These are phyloP conservation scores for Nymphaea colorata DNA, from an alignment of 164 flowering plant species.

Conservation along the genomic window DNA sequence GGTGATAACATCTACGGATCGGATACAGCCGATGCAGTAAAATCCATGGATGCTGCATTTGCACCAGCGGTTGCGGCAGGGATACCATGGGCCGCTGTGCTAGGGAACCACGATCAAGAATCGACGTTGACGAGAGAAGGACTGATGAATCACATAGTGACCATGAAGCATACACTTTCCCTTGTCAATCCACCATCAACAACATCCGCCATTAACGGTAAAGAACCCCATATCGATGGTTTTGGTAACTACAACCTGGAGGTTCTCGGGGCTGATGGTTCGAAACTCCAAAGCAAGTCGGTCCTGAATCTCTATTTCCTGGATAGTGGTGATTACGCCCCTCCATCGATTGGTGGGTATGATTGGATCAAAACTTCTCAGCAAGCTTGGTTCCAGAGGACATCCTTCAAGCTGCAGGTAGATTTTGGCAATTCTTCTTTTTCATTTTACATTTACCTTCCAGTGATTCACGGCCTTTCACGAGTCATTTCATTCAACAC, in stretches of 20 bases:
- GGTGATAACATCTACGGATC: constrained; percentile 76
- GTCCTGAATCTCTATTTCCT: constrained; percentile 80
- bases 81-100: constrained; percentile 93
- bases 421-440: not conserved
- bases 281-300: constrained; percentile 57
- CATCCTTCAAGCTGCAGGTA: constrained; percentile 67
- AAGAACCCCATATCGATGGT: constrained; percentile 41
- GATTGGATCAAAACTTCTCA: constrained; percentile 96
- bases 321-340: constrained; percentile 94
- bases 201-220: no score
- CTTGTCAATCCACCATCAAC: constrained; percentile 42
- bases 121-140: constrained; percentile 58
- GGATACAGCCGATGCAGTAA: constrained; percentile 49
- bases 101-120: constrained; percentile 96
- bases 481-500: no score
- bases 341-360: constrained; percentile 55
- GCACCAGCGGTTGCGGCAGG: constrained; percentile 54
- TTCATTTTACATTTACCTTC: not conserved
- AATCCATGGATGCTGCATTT: constrained; percentile 69
- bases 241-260: constrained; percentile 88
- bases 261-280: constrained; percentile 52
- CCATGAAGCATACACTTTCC: constrained; percentile 53
- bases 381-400: constrained; percentile 70
- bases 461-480: no score
- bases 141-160: constrained; percentile 69